Conservation (phyloP, 2,329 filamentous ascomycete genomes). For the Bipolaris sorokiniana region DNA sequence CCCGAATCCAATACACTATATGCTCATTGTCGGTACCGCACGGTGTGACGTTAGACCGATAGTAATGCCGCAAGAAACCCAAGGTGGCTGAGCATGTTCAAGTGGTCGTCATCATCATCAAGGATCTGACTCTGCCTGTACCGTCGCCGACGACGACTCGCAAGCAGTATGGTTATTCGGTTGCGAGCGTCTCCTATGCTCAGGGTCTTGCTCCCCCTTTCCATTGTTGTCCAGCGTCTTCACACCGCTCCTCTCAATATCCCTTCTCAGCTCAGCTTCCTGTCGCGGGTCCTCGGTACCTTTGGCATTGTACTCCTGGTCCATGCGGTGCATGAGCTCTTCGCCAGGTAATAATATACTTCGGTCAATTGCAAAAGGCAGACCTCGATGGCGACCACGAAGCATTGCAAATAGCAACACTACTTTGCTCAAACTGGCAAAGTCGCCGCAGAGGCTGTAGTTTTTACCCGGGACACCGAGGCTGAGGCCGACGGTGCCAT, state of each 20-base stretch:
- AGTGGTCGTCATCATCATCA: slow-evolving; percentile 7
- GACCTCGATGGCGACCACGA: slow-evolving; percentile 36
- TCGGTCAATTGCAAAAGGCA: slow-evolving; percentile 41
- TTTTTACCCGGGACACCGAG: slow-evolving; percentile 61
- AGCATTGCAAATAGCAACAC: slow-evolving; percentile 65
- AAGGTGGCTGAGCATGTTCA: background rate
- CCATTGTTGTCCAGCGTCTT: background rate
- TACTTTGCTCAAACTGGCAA: slow-evolving; percentile 63
- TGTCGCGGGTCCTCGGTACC: slow-evolving; percentile 17
- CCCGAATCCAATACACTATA: background rate
- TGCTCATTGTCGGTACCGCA: background rate
- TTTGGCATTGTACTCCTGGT: slow-evolving; percentile 36
- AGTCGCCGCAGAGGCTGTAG: slow-evolving; percentile 63
- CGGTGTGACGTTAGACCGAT: slow-evolving; percentile 4
- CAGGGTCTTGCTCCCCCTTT: slow-evolving; percentile 25
- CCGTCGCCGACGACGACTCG: background rate
- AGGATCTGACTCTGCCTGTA: slow-evolving; percentile 3
- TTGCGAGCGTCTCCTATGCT: slow-evolving; percentile 7
- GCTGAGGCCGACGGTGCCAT: slow-evolving; percentile 67
- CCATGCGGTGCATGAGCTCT: slow-evolving; percentile 44
- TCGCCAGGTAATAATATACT: slow-evolving; percentile 43
- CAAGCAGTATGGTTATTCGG: background rate
- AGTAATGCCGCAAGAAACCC: slow-evolving; percentile 2
- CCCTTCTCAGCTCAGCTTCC: slow-evolving; percentile 20
- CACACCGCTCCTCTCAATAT: slow-evolving; percentile 26